Base-by-base conservation (phyloP, 768 basidiomycete genomes). In the Tremella yokohamensis region DNA sequence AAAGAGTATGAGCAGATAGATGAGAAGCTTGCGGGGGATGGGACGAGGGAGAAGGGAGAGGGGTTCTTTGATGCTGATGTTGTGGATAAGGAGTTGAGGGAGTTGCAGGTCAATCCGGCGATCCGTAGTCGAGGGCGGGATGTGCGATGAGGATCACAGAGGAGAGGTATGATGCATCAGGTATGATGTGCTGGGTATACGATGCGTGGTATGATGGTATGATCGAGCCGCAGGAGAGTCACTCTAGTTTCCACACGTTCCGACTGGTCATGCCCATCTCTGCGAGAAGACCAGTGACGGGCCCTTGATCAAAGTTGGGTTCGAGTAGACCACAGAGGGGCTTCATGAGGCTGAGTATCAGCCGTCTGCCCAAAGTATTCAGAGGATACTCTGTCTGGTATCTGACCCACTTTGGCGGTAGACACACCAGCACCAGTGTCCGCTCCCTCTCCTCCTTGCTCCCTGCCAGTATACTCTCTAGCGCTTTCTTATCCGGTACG, bases 201-300 rank as follows among this genome's bases (percentile, higher is more conserved):
- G 29, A 11, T 34, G 29, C 4, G 29, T 4, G 29, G 29, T 34
- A 11, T 34, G 29, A 6, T 34, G 29, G 6, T 34, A 6, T 34
- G 29, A 11, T 4, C n/a, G 11, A 34, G 11, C 29, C 29, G 4
- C 11, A 11, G 11, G 29, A 34, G 29, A 34, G n/a, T 63, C 47
- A 73, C 38, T 70, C 71, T 12, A 73, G 50, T 52, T 73, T 73
- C 55, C 61, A 61, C 0, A 73, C 71, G 49, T 73, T 51, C 7
- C 54, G n/a, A 22, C 54, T 49, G 8, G 42, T 40, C 12, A 73
- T 44, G 34, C 71, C 71, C 9, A 73, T 24, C 16, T 73, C 68
- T n/a, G 44, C 58, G 9, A 73, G 58, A n/a, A 63, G 15, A 19
- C 71, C 71, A 4, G 66, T 70, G 1, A 73, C 26, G n/a, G 60